phyloP scores from a whole-genome alignment of 2,329 filamentous ascomycete genomes.

The Aspergillus tanneri region DNA sequence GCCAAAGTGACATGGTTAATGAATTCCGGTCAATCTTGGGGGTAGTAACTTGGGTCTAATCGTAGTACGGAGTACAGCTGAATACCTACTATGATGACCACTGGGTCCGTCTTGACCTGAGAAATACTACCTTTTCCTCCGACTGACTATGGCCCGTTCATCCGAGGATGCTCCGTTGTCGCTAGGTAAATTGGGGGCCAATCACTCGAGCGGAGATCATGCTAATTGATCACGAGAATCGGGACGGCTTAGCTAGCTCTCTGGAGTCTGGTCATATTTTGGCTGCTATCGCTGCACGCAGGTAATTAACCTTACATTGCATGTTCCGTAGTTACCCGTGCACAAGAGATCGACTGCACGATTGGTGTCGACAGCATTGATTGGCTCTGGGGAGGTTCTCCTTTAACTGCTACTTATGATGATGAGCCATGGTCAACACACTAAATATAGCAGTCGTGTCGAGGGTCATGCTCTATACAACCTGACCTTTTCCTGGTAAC shows the following conservation, averaged over 20 bases:
- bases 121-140: neutral
- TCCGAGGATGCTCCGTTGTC: neutral
- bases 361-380: constrained; percentile 1
- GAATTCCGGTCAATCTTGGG: neutral
- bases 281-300: constrained; percentile 19
- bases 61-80: too few species aligned
- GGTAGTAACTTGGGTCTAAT: neutral
- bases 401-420: too few species aligned
- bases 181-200: neutral
- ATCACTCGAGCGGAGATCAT: neutral
- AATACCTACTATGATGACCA: too few species aligned
- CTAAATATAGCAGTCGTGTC: too few species aligned
- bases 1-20: neutral
- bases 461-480: too few species aligned
- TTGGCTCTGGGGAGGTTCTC: neutral
- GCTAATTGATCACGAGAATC: neutral
- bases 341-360: constrained; percentile 21
- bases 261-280: too few species aligned
- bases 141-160: neutral
- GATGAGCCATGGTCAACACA: too few species aligned
- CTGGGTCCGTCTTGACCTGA: too few species aligned
- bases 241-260: neutral
- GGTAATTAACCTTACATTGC: constrained; percentile 30
- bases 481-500: too few species aligned
- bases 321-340: constrained; percentile 23